phyloP scores from a whole-genome alignment of 345 rosid species.

The Brassica cretica region DNA sequence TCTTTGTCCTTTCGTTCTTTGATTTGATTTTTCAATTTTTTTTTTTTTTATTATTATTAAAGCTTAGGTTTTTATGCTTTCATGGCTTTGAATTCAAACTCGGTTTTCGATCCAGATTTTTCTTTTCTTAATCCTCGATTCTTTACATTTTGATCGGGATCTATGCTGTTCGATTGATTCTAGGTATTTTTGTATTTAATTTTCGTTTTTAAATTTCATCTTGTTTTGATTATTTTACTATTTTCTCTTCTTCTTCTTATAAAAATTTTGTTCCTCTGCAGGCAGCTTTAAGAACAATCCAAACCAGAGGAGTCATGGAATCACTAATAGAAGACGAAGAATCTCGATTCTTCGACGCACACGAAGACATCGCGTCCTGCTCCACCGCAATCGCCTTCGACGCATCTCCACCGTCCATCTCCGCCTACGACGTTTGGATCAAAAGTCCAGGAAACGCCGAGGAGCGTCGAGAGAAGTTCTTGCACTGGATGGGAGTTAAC shows the following conservation, averaged over 20 bases:
- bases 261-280: conserved; percentile 39
- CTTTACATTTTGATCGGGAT: conserved; percentile 69
- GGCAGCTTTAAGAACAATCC: conserved; percentile 42
- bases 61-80: conserved; percentile 39
- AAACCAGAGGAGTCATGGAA: conserved; percentile 49
- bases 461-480: conserved; percentile 60
- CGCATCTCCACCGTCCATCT: conserved; percentile 14
- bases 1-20: conserved; percentile 12
- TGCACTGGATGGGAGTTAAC: conserved; percentile 57
- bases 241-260: conserved; percentile 13
- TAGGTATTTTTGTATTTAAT: conserved; percentile 17
- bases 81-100: conserved; percentile 38
- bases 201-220: conserved; percentile 25
- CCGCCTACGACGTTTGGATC: conserved; percentile 61
- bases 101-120: conserved; percentile 40
- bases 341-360: conserved; percentile 69
- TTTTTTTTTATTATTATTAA: conserved; percentile 29
- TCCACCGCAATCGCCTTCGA: conserved; percentile 32
- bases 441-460: conserved; percentile 56
- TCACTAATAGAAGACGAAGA: conserved; percentile 61
- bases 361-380: conserved; percentile 55
- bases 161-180: conserved; percentile 77
- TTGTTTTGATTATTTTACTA: conserved; percentile 52
- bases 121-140: not conserved
- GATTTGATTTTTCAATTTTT: conserved; percentile 35